Conservation (phyloP, 2,329 filamentous ascomycete species). For the Sordariomycetes sp. region DNA sequence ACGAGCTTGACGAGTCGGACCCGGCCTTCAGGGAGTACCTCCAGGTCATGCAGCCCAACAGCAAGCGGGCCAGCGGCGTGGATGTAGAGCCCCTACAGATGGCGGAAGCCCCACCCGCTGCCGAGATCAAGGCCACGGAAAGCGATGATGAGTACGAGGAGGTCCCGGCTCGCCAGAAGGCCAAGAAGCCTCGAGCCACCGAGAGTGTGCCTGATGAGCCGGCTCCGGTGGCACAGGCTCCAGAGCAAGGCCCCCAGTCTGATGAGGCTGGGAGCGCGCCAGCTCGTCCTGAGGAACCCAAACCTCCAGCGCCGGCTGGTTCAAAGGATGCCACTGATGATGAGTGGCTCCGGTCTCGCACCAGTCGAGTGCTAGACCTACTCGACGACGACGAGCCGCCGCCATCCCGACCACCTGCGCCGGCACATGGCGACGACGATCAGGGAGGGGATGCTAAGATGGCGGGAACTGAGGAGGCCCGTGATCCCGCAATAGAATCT, state of each 20-base stretch:
- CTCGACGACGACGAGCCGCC: slow-evolving; percentile 59
- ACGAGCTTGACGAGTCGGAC: slow-evolving; percentile 49
- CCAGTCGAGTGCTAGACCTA: slow-evolving; percentile 75
- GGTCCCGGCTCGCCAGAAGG: slow-evolving; percentile 31
- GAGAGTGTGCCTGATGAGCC: background rate
- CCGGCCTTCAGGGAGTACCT: slow-evolving; percentile 81
- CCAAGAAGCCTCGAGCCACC: background rate
- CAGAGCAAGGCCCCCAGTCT: background rate
- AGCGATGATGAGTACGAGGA: slow-evolving; percentile 70
- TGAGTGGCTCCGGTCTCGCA: slow-evolving; percentile 87
- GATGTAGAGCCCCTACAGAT: slow-evolving; percentile 5
- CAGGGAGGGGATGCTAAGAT: background rate
- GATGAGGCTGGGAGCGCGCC: background rate
- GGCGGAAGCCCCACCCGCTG: slow-evolving; percentile 6
- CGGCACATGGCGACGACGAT: background rate
- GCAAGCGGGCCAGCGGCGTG: background rate
- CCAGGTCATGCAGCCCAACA: slow-evolving; percentile 59
- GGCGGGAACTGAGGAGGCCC: slow-evolving; percentile 9
- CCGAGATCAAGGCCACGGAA: slow-evolving; percentile 39
- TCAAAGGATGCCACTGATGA: slow-evolving; percentile 53
- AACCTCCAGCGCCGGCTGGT: slow-evolving; percentile 1
- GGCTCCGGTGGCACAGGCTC: background rate
- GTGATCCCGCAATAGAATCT: background rate
- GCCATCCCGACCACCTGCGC: background rate
- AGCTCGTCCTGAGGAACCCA: background rate